Percentiles rank a stretch among this genome's conserved stretches.
phyloP scores from a whole-genome alignment of 441 rosid species.

The Adansonia grandidieri region DNA sequence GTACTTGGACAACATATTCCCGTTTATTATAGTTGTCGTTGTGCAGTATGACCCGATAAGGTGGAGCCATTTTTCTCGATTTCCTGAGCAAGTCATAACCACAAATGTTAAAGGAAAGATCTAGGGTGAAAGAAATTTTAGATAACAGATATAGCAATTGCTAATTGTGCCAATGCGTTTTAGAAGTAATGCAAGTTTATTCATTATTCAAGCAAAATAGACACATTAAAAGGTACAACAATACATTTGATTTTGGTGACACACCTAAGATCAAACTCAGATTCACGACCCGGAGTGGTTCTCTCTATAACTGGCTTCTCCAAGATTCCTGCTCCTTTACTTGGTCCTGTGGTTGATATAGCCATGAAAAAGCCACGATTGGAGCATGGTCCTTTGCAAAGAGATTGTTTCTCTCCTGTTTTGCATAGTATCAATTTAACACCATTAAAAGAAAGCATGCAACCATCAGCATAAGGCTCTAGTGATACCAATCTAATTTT shows the following conservation, averaged over 20 bases:
- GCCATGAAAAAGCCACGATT: slow-evolving; percentile 61
- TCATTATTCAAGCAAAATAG: not conserved
- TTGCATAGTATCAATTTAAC: slow-evolving; percentile 20
- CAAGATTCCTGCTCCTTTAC: slow-evolving; percentile 89
- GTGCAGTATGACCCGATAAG: slow-evolving; percentile 80
- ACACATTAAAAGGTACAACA: not conserved
- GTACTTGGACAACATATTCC: slow-evolving; percentile 88
- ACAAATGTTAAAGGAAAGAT: not conserved
- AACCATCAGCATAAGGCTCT: not conserved
- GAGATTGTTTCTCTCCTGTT: slow-evolving; percentile 62
- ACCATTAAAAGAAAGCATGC: slow-evolving; percentile 25
- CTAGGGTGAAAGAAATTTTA: not conserved
- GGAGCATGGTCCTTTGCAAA: slow-evolving; percentile 59
- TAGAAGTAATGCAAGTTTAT: not conserved
- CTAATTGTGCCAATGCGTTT: not conserved
- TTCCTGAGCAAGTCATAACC: slow-evolving; percentile 50
- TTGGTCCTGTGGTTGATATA: slow-evolving; percentile 54
- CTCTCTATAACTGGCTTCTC: slow-evolving; percentile 87
- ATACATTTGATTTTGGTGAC: slow-evolving; percentile 3
- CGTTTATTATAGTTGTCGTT: slow-evolving; percentile 88
- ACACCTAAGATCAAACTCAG: slow-evolving; percentile 88
- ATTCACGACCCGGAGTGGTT: slow-evolving; percentile 83
- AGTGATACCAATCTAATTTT: slow-evolving; percentile 5
- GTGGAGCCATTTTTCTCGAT: slow-evolving; percentile 81
- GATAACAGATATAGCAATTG: not conserved